Evolutionary conservation across 352 stramenopile genomes (phyloP).

Genomic region (Globisporangium takayamanum): DNA sequence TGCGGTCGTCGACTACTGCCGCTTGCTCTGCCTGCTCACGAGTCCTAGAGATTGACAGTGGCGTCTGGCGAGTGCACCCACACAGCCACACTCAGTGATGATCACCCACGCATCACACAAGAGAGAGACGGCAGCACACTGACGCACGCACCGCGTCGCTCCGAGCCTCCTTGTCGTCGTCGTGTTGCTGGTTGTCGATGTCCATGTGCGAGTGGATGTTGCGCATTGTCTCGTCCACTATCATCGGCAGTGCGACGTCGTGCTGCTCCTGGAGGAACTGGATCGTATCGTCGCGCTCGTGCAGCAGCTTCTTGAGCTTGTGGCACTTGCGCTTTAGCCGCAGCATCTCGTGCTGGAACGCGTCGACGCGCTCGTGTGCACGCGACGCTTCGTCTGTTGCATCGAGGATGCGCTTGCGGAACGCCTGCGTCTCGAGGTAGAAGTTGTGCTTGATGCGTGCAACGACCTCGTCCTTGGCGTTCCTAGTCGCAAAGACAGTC

Average conservation of each 20-base stretch:
- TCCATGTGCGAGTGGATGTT: conserved; percentile 36
- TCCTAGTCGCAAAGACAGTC: no score
- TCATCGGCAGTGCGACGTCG: conserved; percentile 37
- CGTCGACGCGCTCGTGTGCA: conserved; percentile 22
- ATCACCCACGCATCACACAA: no score
- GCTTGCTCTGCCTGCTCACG: conserved; percentile 23
- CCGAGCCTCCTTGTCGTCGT: conserved; percentile 9
- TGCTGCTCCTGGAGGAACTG: conserved; percentile 44
- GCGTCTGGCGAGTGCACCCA: conserved; percentile 9
- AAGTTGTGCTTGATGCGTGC: conserved; percentile 57
- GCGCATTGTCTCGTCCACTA: conserved; percentile 63
- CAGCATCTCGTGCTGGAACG: conserved; percentile 38
- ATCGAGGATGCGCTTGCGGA: conserved; percentile 31
- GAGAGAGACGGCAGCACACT: neutral
- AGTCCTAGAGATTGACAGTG: conserved; percentile 33
- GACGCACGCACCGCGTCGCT: conserved; percentile 1
- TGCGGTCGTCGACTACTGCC: conserved; percentile 30
- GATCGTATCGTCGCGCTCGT: conserved; percentile 53
- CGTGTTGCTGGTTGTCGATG: conserved; percentile 11
- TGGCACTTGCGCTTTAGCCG: conserved; percentile 42
- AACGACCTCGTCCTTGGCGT: conserved; percentile 17
- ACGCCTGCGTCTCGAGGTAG: conserved; percentile 42
- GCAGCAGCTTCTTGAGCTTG: conserved; percentile 50
- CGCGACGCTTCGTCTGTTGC: conserved; percentile 19
- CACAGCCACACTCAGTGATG: neutral